These are phyloP conservation scores for Monascus purpureus DNA, from an alignment of 495 filamentous ascomycete genomes.

Conservation along the genomic window DNA sequence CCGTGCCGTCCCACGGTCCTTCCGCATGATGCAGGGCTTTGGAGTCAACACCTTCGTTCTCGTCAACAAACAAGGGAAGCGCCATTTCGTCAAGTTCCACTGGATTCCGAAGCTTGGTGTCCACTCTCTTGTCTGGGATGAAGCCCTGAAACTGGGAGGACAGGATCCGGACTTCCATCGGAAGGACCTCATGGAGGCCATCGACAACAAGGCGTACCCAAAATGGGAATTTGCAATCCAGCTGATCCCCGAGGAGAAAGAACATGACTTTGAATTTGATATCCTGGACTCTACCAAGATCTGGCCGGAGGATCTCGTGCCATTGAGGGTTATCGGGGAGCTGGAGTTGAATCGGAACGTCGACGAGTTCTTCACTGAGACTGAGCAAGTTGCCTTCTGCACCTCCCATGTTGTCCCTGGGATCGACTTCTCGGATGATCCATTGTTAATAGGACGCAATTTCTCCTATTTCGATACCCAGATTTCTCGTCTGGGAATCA, in stretches of 20 bases:
- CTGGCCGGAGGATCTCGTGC: constrained; percentile 76
- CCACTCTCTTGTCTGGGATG: constrained; percentile 79
- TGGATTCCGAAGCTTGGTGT: constrained; percentile 68
- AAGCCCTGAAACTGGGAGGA: constrained; percentile 66
- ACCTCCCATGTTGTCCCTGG: constrained; percentile 77
- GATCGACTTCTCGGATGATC: constrained; percentile 78
- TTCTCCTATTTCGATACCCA: constrained; percentile 87
- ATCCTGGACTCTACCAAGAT: constrained; percentile 86
- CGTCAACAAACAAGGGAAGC: constrained; percentile 54
- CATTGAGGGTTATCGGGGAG: constrained; percentile 68
- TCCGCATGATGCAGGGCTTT: constrained; percentile 84
- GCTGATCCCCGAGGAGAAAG: constrained; percentile 51
- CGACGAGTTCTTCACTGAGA: constrained; percentile 79
- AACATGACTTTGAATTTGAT: constrained; percentile 80
- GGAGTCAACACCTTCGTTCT: constrained; percentile 77
- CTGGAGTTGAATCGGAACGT: constrained; percentile 70
- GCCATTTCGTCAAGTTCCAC: constrained; percentile 72
- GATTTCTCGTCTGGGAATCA: constrained; percentile 64
- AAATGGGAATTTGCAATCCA: constrained; percentile 82
- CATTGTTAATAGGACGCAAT: constrained; percentile 69
- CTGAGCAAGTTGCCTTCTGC: constrained; percentile 71
- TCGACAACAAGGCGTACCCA: constrained; percentile 54
- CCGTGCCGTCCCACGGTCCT: constrained; percentile 65
- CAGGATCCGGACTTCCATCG: constrained; percentile 84
- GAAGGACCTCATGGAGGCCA: constrained; percentile 72